These are phyloP conservation scores for Puccinellia tenuiflora DNA, from an alignment of 176 grass and related monocot species.

Conservation along the genomic window DNA sequence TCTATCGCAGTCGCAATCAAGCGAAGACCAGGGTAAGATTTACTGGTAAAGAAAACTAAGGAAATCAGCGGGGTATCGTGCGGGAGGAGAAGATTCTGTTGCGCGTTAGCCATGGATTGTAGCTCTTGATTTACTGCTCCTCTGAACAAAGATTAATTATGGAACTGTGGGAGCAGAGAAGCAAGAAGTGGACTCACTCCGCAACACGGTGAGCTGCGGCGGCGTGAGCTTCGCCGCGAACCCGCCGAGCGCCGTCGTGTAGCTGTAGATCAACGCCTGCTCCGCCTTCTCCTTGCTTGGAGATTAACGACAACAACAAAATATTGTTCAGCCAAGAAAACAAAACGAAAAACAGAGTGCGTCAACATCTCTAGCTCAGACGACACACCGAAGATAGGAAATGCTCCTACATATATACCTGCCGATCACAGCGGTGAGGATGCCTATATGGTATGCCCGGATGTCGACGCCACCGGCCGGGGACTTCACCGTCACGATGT, in stretches of 20 bases:
- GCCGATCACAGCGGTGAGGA: constrained; percentile 41
- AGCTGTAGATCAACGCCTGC: constrained; percentile 62
- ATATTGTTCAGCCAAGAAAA: not conserved
- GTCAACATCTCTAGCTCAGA: not conserved
- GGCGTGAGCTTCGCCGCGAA: constrained; percentile 72
- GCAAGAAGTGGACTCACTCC: constrained; percentile 36
- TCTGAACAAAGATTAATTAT: not conserved
- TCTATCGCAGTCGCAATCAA: not conserved
- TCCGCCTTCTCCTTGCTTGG: constrained; percentile 52
- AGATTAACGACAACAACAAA: not conserved
- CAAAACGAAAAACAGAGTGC: not conserved
- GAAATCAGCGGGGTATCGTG: not conserved
- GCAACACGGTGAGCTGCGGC: constrained; percentile 39
- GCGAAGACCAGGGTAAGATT: constrained; percentile 1
- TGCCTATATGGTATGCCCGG: constrained; percentile 13
- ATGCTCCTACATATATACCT: not conserved
- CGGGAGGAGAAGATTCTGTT: not conserved
- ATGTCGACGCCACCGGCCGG: not conserved
- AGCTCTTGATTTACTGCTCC: not conserved
- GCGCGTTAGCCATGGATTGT: not conserved
- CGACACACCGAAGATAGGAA: not conserved
- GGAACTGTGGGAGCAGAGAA: not conserved
- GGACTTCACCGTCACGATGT: constrained; percentile 33
- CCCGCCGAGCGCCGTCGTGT: constrained; percentile 39
- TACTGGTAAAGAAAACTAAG: not conserved